A percentile compares a stretch with the other conserved stretches of the same genome.
Conservation (phyloP, 1,284 basidiomycete genomes). For the Sporisorium exsertum region DNA sequence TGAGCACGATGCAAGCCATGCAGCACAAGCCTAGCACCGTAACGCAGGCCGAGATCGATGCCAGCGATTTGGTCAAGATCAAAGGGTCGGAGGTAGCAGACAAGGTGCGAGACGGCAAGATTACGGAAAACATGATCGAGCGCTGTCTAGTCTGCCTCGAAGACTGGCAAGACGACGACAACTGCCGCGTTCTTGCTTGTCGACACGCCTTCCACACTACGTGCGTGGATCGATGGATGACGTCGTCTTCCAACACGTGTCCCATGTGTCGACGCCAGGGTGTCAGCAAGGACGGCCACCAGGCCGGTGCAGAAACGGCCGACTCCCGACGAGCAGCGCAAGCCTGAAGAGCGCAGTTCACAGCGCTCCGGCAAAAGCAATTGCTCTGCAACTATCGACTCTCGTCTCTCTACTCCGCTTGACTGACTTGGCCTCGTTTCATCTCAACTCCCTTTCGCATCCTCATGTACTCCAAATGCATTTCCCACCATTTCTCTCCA, state of each 20-base stretch:
- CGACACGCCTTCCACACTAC: conserved; percentile 61
- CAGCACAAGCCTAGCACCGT: conserved; percentile 59
- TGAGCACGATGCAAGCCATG: conserved; percentile 61
- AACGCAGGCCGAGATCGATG: conserved; percentile 60
- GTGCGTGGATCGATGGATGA: conserved; percentile 63
- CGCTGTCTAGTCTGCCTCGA: conserved; percentile 66
- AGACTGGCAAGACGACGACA: conserved; percentile 63
- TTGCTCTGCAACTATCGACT: neutral
- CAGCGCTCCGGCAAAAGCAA: neutral
- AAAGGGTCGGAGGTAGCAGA: conserved; percentile 42
- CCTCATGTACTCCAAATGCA: conserved; percentile 40
- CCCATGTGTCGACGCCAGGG: conserved; percentile 58
- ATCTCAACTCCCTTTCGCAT: conserved; percentile 2
- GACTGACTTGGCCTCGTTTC: neutral
- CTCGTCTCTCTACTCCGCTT: neutral
- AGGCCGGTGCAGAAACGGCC: conserved; percentile 44
- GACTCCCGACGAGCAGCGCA: conserved; percentile 47
- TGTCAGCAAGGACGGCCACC: conserved; percentile 45
- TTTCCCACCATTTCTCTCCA: neutral
- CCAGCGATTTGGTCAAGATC: conserved; percentile 49
- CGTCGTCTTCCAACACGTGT: conserved; percentile 59
- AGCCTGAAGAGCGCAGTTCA: conserved; percentile 7
- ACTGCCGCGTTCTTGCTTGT: conserved; percentile 58
- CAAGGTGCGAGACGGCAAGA: conserved; percentile 36
- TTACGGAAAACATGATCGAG: conserved; percentile 65